A percentile compares a stretch with the other conserved stretches of the same genome.
These are phyloP conservation scores for Phytopythium ostracodes DNA, from an alignment of 352 stramenopile species.

Conservation along the genomic window DNA sequence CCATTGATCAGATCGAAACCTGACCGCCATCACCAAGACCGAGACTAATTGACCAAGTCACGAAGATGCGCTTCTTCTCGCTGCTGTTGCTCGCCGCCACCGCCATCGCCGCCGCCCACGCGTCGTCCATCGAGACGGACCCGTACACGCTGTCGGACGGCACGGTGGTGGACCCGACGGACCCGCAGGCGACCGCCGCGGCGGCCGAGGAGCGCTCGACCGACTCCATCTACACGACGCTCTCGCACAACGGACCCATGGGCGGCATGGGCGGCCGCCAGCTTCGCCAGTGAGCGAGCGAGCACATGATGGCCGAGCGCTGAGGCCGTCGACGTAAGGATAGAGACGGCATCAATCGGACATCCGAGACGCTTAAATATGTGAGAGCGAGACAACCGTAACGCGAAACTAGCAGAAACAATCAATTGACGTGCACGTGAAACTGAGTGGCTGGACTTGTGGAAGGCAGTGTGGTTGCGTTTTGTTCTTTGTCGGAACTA, in stretches of 20 bases:
- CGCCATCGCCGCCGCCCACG: slow-evolving; percentile 3
- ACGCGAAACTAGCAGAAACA: too few species aligned
- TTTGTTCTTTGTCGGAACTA: too few species aligned
- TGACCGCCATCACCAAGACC: neutral
- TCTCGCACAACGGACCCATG: slow-evolving; percentile 29
- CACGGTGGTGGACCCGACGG: slow-evolving; percentile 23
- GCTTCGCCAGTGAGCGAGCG: slow-evolving; percentile 53
- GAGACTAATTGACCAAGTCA: neutral
- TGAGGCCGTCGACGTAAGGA: slow-evolving; percentile 1
- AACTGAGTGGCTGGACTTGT: too few species aligned
- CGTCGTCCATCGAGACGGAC: slow-evolving; percentile 13
- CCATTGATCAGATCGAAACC: neutral
- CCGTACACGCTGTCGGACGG: slow-evolving; percentile 25
- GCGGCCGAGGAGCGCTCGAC: slow-evolving; percentile 12
- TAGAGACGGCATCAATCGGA: too few species aligned
- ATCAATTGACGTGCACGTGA: too few species aligned
- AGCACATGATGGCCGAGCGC: slow-evolving; percentile 24
- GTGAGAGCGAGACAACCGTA: too few species aligned
- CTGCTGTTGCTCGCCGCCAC: slow-evolving; percentile 6
- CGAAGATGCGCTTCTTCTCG: slow-evolving; percentile 1
- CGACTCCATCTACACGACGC: slow-evolving; percentile 25
- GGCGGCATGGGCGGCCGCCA: slow-evolving; percentile 23
- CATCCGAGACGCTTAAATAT: neutral
- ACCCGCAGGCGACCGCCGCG: neutral
- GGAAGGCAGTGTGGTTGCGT: too few species aligned